Conservation (phyloP, 2,329 filamentous ascomycete species). For the Capronia americana region DNA sequence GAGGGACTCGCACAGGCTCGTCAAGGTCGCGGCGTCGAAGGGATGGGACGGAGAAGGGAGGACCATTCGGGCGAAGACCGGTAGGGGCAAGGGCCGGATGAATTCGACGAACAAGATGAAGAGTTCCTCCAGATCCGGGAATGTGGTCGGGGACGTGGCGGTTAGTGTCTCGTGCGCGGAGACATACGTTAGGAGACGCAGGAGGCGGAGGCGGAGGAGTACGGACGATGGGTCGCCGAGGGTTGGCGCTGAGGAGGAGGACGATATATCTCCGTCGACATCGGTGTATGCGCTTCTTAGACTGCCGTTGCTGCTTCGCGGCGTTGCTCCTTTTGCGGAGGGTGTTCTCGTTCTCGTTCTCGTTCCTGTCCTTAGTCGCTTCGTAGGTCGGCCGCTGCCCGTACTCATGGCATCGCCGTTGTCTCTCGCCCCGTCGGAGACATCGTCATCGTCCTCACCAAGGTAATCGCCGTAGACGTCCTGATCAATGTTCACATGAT, state of each 20-base stretch:
- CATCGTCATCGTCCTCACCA: conserved; percentile 47
- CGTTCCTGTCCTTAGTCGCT: conserved; percentile 27
- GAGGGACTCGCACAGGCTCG: conserved; percentile 61
- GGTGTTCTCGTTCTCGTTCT: conserved; percentile 37
- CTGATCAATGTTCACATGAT: conserved; percentile 53
- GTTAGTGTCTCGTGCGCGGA: conserved; percentile 45
- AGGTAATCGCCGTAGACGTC: conserved; percentile 56
- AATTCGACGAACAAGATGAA: conserved; percentile 55
- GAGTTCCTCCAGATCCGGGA: conserved; percentile 49
- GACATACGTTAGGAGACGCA: conserved; percentile 51
- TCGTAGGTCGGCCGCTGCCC: conserved; percentile 22
- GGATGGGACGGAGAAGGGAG: conserved; percentile 42
- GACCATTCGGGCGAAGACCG: conserved; percentile 54
- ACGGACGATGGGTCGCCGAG: conserved; percentile 50
- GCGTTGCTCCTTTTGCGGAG: conserved; percentile 40
- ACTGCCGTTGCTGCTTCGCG: conserved; percentile 26
- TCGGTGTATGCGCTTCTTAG: conserved; percentile 27
- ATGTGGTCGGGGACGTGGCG: conserved; percentile 39
- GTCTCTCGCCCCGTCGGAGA: conserved; percentile 37
- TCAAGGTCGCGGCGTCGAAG: conserved; percentile 46
- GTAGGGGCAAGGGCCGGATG: conserved; percentile 53
- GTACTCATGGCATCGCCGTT: conserved; percentile 20
- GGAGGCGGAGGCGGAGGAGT: conserved; percentile 53
- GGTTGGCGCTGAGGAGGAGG: conserved; percentile 24
- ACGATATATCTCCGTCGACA: conserved; percentile 18